These are phyloP conservation scores for Penicillium brasilianum DNA, from an alignment of 2,329 filamentous ascomycete genomes.

Conservation along the genomic window DNA sequence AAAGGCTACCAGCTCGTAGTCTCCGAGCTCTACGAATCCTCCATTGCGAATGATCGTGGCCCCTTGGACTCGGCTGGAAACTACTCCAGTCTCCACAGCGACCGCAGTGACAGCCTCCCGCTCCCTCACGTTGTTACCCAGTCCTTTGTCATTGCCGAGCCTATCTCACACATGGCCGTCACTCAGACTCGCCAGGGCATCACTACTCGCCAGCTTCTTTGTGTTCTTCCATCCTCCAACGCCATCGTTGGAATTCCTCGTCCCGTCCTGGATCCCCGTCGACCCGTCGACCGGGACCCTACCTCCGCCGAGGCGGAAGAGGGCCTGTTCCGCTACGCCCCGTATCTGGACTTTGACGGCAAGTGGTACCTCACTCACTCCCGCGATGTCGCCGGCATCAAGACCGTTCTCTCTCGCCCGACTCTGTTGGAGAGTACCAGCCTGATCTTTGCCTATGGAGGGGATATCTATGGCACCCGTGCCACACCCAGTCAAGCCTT, in stretches of 20 bases:
- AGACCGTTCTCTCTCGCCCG: conserved; percentile 73
- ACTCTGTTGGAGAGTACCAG: conserved; percentile 90
- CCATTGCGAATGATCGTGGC: conserved; percentile 81
- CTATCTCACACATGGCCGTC: conserved; percentile 79
- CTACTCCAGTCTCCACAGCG: conserved; percentile 75
- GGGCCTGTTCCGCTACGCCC: conserved; percentile 76
- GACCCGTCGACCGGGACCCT: conserved; percentile 83
- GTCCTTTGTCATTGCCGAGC: conserved; percentile 77
- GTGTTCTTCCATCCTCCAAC: conserved; percentile 73
- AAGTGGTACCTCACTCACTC: conserved; percentile 80
- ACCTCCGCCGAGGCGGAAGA: conserved; percentile 81
- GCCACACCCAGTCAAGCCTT: conserved; percentile 88
- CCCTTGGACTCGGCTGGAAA: conserved; percentile 71
- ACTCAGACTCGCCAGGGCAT: conserved; percentile 93
- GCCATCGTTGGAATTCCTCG: conserved; percentile 81
- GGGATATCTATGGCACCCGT: conserved; percentile 83
- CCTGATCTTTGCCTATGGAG: conserved; percentile 82
- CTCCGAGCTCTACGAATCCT: conserved; percentile 88
- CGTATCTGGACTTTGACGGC: conserved; percentile 81
- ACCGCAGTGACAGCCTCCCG: conserved; percentile 56
- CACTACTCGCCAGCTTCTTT: conserved; percentile 79
- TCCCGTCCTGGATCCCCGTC: conserved; percentile 78
- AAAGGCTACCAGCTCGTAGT: conserved; percentile 87
- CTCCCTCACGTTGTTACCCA: conserved; percentile 79
- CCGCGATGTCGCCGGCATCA: conserved; percentile 78